These are phyloP conservation scores for Lagenaria siceraria DNA, from an alignment of 306 rosid species.

Conservation along the genomic window DNA sequence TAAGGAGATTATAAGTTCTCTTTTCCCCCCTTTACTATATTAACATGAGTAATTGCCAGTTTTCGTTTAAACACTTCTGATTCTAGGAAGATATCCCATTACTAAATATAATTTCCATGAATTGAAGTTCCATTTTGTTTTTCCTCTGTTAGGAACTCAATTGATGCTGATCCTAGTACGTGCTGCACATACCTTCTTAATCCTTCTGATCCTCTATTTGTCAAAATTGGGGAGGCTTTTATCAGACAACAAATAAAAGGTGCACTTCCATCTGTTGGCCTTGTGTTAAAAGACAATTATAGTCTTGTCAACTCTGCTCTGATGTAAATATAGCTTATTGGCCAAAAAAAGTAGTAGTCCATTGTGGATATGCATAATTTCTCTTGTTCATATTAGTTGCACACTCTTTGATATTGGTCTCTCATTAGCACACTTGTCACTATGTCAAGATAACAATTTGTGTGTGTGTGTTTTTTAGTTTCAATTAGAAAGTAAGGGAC, in stretches of 20 bases:
- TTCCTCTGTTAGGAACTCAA: conserved; percentile 54
- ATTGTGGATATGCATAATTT: not conserved
- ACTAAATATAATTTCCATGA: conserved; percentile 13
- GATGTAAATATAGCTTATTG: not conserved
- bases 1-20: not conserved
- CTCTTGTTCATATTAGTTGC: not conserved
- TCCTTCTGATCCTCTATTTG: conserved; percentile 89
- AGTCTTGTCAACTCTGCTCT: not conserved
- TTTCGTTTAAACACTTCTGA: not conserved
- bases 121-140: not conserved
- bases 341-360: not conserved
- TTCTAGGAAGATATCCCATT: conserved; percentile 7
- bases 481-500: not conserved
- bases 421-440: not conserved
- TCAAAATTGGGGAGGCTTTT: conserved; percentile 78
- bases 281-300: not conserved
- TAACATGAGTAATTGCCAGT: not conserved
- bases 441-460: not conserved
- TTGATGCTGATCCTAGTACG: conserved; percentile 64
- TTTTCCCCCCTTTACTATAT: not conserved
- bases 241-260: conserved; percentile 69
- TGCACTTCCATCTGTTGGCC: conserved; percentile 15
- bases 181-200: conserved; percentile 92
- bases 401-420: not conserved
- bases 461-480: not conserved